Evolutionary conservation across 2,329 filamentous ascomycete genomes (phyloP).

Genomic region (Passalora sequoiae): DNA sequence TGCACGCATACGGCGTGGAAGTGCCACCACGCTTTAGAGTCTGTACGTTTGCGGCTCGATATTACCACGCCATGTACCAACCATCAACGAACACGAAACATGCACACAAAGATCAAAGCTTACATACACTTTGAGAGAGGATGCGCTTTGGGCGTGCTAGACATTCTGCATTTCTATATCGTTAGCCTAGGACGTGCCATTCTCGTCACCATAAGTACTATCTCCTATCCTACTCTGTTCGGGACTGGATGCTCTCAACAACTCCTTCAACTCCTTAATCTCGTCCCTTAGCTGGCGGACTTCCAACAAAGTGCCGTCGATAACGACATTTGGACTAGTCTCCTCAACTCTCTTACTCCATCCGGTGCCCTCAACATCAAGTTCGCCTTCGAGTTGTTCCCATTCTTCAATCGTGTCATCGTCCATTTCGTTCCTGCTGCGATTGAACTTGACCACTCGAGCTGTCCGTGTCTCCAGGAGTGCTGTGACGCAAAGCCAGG

Average conservation of each 20-base stretch:
- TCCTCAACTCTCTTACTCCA: slow-evolving; percentile 76
- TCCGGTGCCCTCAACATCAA: slow-evolving; percentile 77
- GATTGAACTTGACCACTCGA: slow-evolving; percentile 52
- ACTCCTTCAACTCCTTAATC: slow-evolving; percentile 42
- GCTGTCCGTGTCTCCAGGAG: slow-evolving; percentile 47
- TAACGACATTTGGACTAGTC: slow-evolving; percentile 76
- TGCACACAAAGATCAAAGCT: too few species aligned
- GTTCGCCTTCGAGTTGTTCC: slow-evolving; percentile 69
- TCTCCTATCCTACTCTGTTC: slow-evolving; percentile 2
- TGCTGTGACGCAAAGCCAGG: slow-evolving; percentile 73
- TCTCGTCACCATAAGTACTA: slow-evolving; percentile 4
- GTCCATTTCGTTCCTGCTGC: slow-evolving; percentile 75
- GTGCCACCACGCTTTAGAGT: too few species aligned
- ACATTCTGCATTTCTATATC: too few species aligned
- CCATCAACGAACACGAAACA: too few species aligned
- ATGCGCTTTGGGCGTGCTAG: too few species aligned
- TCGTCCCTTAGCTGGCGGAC: slow-evolving; percentile 42
- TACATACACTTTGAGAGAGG: too few species aligned
- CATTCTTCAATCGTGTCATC: slow-evolving; percentile 88
- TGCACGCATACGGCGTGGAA: too few species aligned
- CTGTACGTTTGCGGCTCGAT: too few species aligned
- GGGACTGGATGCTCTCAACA: slow-evolving; percentile 26
- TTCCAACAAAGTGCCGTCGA: slow-evolving; percentile 70
- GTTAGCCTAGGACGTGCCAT: too few species aligned
- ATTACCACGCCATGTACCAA: too few species aligned